phyloP scores from a whole-genome alignment of 768 basidiomycete species.

The Rhizopogon salebrosus region DNA sequence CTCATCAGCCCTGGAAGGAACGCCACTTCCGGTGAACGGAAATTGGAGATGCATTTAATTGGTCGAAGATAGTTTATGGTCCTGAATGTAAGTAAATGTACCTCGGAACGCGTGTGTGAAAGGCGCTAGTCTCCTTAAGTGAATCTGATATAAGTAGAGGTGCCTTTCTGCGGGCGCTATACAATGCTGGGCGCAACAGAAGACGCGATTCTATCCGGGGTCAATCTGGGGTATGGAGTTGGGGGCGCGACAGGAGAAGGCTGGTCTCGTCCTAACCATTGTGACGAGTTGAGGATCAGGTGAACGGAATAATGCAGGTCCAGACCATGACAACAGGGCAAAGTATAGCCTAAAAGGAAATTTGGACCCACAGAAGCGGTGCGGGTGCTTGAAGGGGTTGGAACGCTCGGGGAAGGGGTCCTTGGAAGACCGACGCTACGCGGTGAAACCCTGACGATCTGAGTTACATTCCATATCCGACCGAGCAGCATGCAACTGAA shows the following conservation, averaged over 20 bases:
- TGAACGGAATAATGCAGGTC: neutral
- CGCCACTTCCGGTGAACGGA: neutral
- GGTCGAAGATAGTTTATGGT: neutral
- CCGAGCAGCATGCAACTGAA: neutral
- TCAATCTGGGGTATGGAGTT: slow-evolving; percentile 1
- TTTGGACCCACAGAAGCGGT: neutral
- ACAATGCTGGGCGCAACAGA: neutral
- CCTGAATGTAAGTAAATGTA: neutral
- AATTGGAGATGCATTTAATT: neutral
- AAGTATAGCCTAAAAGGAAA: neutral
- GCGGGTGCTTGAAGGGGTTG: neutral
- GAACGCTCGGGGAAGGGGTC: neutral
- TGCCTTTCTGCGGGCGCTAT: neutral
- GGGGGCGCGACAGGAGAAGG: neutral
- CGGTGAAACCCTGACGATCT: neutral
- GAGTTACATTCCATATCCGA: neutral
- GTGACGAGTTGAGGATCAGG: neutral
- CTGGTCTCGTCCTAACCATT: neutral
- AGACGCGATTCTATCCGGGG: neutral
- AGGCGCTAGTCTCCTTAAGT: neutral
- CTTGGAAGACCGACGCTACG: neutral
- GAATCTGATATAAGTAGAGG: neutral
- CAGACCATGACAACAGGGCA: neutral
- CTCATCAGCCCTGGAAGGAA: neutral
- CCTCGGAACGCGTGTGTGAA: neutral